Base-by-base conservation (phyloP, 78 protist genomes). In the Planoprotostelium fungivorum region DNA sequence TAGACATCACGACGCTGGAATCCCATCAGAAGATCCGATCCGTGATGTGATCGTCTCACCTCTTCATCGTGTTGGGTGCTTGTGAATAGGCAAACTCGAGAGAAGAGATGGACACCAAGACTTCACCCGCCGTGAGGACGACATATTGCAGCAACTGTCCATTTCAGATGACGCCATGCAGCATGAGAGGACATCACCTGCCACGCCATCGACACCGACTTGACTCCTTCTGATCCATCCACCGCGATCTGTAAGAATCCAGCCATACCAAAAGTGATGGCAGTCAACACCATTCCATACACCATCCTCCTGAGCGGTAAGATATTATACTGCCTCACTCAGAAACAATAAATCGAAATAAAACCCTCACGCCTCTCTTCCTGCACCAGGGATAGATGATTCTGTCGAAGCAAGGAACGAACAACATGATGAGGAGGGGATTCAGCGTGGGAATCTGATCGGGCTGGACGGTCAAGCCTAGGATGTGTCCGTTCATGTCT, bases 71-170 rank as follows among this genome's bases (percentile, higher is more conserved):
- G 35, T 85, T 16, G 29, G 98, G 98, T 1, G 96, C 95, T 36
- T 95, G 89, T 9, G 96, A 51, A 88, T 94, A 96, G 16, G 97
- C 95, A 87, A 95, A 95, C 84, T 95, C 96, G 16, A 96, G 91
- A 25, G 95, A 93, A 0, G 96, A 87, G 36, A 96, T 89, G 10
- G 94, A 88, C 31, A 96, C 87, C 73, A 96, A 63, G 38, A 96
- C 88, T 88, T 96, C 97, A 35, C 90, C 95, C 16, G 83, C 35
- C 0, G 94, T 87, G 36, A 96, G 0, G 5, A 95, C 31, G 25
- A 93, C 35, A 84, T 94, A 92, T 90, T 94, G 96, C 36, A 93
- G 96, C 0, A 92, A 0, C 83, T 91, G 90, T 51, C 5, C 73
- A 51, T 63, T 0, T 25, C 88, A 63, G 0, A 28, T n/a, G n/a